Conservation (phyloP, 2,329 filamentous ascomycete genomes). For the Decorospora gaudefroyi region DNA sequence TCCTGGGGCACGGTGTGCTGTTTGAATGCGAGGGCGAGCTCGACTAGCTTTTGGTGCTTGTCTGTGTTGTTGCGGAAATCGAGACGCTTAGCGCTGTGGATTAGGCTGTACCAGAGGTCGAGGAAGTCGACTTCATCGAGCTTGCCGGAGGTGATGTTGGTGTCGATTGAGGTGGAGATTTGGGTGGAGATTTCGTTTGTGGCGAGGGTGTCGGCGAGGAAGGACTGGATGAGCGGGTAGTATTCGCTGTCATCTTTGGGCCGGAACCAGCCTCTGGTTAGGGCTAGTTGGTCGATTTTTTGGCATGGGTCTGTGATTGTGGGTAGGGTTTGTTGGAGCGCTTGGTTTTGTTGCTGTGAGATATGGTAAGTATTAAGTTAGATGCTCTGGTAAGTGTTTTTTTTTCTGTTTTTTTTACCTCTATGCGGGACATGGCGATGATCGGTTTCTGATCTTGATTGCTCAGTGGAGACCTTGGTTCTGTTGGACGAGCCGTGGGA, state of each 20-base stretch:
- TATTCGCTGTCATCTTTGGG: conserved; percentile 28
- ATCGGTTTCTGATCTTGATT: too few relatives aligned
- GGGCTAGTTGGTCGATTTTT: conserved; percentile 40
- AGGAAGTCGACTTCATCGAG: conserved; percentile 27
- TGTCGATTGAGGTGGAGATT: conserved; percentile 34
- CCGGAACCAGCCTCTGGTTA: conserved; percentile 37
- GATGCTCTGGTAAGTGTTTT: background rate
- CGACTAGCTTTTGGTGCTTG: conserved; percentile 26
- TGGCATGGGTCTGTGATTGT: conserved; percentile 17
- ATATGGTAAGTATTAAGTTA: conserved; percentile 4
- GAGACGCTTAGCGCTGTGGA: conserved; percentile 37
- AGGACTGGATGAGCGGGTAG: conserved; percentile 34
- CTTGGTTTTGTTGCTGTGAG: conserved; percentile 22
- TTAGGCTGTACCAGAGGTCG: conserved; percentile 40
- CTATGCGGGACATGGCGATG: conserved; percentile 12
- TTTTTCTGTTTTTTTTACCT: too few relatives aligned
- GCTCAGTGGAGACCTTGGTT: too few relatives aligned
- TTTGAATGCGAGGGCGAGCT: conserved; percentile 34
- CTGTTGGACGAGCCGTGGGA: too few relatives aligned
- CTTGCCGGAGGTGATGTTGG: conserved; percentile 24
- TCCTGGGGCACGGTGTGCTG: conserved; percentile 26
- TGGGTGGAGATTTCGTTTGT: conserved; percentile 21
- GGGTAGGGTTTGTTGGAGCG: conserved; percentile 26
- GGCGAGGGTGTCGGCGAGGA: conserved; percentile 22
- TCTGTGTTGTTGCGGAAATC: conserved; percentile 15